Conservation (phyloP, 305 asterid species). For the Striga hermonthica region DNA sequence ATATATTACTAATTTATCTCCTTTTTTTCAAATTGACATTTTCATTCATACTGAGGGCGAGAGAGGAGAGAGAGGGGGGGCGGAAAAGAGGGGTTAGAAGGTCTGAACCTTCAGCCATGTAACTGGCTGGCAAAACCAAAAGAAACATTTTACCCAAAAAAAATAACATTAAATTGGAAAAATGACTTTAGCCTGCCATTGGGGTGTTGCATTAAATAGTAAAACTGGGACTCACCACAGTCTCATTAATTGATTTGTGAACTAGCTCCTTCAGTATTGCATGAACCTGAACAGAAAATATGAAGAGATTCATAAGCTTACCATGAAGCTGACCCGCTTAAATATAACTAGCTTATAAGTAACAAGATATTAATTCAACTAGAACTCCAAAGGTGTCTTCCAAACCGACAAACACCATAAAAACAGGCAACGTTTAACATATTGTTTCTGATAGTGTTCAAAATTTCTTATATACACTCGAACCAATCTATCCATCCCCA, state of each 20-base stretch:
- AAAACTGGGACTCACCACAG: constrained; percentile 43
- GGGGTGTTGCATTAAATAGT: not conserved
- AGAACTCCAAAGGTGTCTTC: constrained; percentile 9
- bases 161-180: not conserved
- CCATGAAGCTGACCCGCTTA: not conserved
- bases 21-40: not conserved
- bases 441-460: not conserved
- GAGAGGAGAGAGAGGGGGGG: no score
- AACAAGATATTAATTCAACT: not conserved
- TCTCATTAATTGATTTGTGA: constrained; percentile 66
- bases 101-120: no score
- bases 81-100: no score
- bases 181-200: not conserved
- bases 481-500: constrained; percentile 1
- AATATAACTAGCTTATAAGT: not conserved
- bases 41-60: not conserved
- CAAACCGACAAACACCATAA: constrained; percentile 1
- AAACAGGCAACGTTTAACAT: not conserved
- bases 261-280: constrained; percentile 65
- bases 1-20: not conserved
- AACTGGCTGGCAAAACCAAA: no score
- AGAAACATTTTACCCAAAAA: no score
- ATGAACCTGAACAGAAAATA: constrained; percentile 53
- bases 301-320: constrained; percentile 23
- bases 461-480: not conserved